A percentile compares a stretch with the other conserved stretches of the same genome.
These are phyloP conservation scores for Pichia occidentalis DNA, from an alignment of 805 yeast species.

Conservation along the genomic window DNA sequence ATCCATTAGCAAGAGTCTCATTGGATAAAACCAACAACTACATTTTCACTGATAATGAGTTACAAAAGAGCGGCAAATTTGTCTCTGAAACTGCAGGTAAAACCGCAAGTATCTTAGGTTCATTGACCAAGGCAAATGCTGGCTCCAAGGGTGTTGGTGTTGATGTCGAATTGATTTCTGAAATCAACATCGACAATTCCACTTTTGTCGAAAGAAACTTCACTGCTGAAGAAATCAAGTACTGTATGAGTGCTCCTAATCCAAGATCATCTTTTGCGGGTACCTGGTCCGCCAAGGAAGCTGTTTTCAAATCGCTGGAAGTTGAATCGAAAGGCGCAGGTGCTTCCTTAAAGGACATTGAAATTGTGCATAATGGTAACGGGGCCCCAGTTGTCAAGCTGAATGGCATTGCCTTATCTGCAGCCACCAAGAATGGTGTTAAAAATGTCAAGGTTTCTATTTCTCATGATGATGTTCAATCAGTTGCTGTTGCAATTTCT, in stretches of 20 bases:
- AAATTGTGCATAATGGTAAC: constrained; percentile 62
- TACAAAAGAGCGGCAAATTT: constrained; percentile 41
- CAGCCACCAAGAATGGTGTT: constrained; percentile 68
- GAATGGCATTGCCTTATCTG: constrained; percentile 66
- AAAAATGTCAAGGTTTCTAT: constrained; percentile 76
- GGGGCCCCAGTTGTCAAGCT: constrained; percentile 81
- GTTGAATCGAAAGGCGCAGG: constrained; percentile 91
- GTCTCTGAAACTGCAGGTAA: constrained; percentile 43
- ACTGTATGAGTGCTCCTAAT: constrained; percentile 67
- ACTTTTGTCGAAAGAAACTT: constrained; percentile 91
- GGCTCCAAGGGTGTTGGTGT: constrained; percentile 78
- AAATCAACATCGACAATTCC: constrained; percentile 79
- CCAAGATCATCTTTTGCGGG: constrained; percentile 93
- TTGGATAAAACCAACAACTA: constrained; percentile 32
- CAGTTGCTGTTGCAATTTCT: constrained; percentile 92
- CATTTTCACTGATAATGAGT: constrained; percentile 41
- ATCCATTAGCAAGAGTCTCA: constrained; percentile 82
- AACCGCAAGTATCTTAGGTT: constrained; percentile 57
- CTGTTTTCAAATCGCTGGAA: constrained; percentile 93
- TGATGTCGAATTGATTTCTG: constrained; percentile 84
- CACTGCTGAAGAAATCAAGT: constrained; percentile 70
- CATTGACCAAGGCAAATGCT: constrained; percentile 42
- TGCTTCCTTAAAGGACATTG: constrained; percentile 87
- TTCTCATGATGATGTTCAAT: constrained; percentile 94
- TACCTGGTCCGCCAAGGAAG: constrained; percentile 99